Evolutionary conservation across 1,284 basidiomycete genomes (phyloP), one percentile per base, ranked within the genome.

Genomic region (Nidula niveotomentosa): DNA sequence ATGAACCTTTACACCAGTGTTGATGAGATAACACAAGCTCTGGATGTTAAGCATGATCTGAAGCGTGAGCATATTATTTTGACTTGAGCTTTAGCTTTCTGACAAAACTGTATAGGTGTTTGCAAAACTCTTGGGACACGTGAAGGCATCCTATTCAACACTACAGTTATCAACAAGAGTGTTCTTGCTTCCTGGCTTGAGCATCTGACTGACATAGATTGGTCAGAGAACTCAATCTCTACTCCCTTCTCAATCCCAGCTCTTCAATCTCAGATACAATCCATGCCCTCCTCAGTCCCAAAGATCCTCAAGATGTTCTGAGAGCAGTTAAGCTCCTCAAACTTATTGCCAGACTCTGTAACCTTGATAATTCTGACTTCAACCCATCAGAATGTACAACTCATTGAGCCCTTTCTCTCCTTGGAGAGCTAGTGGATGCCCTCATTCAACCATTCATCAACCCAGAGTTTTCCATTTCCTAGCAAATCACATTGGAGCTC

Each of bases 391-490:
- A 60, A 52, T 46, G n/a, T 1, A 46, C 18, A 2, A 63, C 58
- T 9, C 57, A 61, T 53, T 49, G 36, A 8, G 60, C 64, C 10
- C 53, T 67, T 2, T 60, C 39, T 53, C 55, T 67, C 23, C 60
- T 67, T 17, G 64, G 64, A 45, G 63, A 66, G 41, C 56, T 60
- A 55, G 49, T 66, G 6, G 56, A 63, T 23, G 56, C 56, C 1
- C 56, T 65, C 3, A 35, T 63, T 13, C 54, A 64, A 39, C 64
- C 64, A 33, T 65, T 64, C 48, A 60, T 61, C 33, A 58, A 62
- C 30, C 55, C 81, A 4, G 45, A 50, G 6, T 44, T 59, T 18
- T 51, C 63, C 55, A 49, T 64, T 10, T 59, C 72, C 55, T 47
- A 64, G 34, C 62, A 65, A 53, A 60, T 65, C 23, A 60, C 59